Percentiles rank a stretch among this genome's conserved stretches.
Conservation (phyloP, 257 asterid genomes). For the Salvia splendens region DNA sequence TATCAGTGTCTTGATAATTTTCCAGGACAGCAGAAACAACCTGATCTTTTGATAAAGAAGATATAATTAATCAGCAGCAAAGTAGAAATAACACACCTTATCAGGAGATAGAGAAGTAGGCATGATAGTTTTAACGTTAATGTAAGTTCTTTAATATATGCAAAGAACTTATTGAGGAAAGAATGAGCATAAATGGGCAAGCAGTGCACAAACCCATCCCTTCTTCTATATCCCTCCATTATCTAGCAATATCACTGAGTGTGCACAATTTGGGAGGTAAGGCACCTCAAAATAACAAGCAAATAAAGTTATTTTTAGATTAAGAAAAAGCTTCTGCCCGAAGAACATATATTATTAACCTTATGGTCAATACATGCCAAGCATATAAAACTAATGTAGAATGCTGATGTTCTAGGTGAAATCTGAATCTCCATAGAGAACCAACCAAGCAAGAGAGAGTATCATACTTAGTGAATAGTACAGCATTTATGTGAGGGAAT, state of each 20-base stretch:
- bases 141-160: constrained; percentile 3
- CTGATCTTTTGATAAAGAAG: constrained; percentile 62
- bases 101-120: constrained; percentile 27
- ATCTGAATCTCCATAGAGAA: too few species aligned
- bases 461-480: not conserved
- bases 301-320: constrained; percentile 20
- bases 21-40: constrained; percentile 72
- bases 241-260: constrained; percentile 17
- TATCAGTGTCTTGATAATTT: constrained; percentile 49
- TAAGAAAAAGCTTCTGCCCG: not conserved
- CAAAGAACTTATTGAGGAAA: not conserved
- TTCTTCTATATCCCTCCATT: constrained; percentile 16
- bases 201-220: constrained; percentile 1
- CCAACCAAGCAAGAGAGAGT: not conserved
- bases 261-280: not conserved
- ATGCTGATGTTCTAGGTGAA: too few species aligned
- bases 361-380: constrained; percentile 21
- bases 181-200: constrained; percentile 15
- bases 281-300: constrained; percentile 26
- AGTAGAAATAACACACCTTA: constrained; percentile 16
- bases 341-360: not conserved
- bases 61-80: constrained; percentile 40
- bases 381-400: not conserved
- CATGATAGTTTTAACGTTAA: constrained; percentile 22
- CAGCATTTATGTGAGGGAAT: not conserved